Evolutionary conservation across 2,329 filamentous ascomycete species (phyloP).

Genomic region (Penicillium thymicola): DNA sequence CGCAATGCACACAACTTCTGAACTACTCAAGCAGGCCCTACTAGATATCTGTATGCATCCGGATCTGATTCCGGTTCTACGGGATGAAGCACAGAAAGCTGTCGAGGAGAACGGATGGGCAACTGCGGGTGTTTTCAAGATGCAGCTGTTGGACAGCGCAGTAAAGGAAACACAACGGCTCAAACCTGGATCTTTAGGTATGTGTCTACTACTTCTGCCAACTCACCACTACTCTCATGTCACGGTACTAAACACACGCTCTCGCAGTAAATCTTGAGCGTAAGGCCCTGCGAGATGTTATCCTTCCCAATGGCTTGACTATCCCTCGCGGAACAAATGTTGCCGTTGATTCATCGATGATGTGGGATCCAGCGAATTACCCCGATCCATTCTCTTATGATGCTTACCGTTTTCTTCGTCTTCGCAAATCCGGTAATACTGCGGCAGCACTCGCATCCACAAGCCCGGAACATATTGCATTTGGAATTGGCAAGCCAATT

Average conservation of each 20-base stretch:
- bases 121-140: conserved; percentile 15
- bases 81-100: conserved; percentile 9
- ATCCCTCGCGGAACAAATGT: neutral
- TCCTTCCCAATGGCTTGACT: neutral
- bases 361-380: neutral
- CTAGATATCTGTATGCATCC: neutral
- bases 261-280: neutral
- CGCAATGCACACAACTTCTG: conserved; percentile 15
- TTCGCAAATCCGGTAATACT: neutral
- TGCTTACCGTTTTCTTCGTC: neutral
- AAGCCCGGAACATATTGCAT: conserved; percentile 11
- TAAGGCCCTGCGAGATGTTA: neutral
- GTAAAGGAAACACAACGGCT: conserved; percentile 17
- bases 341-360: neutral
- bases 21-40: conserved; percentile 1
- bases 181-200: conserved; percentile 6
- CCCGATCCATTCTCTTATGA: neutral
- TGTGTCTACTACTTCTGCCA: neutral
- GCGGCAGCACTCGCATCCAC: neutral
- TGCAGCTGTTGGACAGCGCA: conserved; percentile 21
- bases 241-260: neutral
- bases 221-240: neutral
- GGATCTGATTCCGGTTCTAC: neutral
- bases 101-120: conserved; percentile 7
- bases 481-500: conserved; percentile 26